A percentile compares a stretch with the other conserved stretches of the same genome.
Conservation (phyloP, 768 basidiomycete genomes). For the Termitomyces sp. region DNA sequence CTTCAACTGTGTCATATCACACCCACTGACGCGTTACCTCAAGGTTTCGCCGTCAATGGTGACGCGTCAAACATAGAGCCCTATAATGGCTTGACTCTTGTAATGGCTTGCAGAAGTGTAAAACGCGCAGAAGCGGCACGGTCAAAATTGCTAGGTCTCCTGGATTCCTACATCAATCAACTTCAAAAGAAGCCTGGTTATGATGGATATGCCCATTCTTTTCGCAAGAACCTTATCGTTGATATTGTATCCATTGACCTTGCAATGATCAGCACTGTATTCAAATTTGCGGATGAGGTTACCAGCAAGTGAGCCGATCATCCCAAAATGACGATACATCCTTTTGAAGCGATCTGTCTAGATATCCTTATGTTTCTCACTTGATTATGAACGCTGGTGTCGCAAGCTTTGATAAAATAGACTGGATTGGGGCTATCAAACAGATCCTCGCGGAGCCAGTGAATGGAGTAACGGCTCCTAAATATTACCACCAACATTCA, state of each 20-base stretch:
- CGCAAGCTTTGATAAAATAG: slow-evolving; percentile 50
- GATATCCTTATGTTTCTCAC: slow-evolving; percentile 80
- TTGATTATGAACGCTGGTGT: slow-evolving; percentile 80
- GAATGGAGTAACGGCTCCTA: slow-evolving; percentile 47
- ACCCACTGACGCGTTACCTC: slow-evolving; percentile 50
- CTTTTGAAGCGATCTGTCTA: slow-evolving; percentile 21
- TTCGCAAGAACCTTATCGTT: slow-evolving; percentile 57
- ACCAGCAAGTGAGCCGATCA: slow-evolving; percentile 41
- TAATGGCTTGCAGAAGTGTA: slow-evolving; percentile 75
- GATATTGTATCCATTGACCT: slow-evolving; percentile 66
- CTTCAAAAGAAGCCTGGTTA: slow-evolving; percentile 32
- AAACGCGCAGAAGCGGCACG: slow-evolving; percentile 62
- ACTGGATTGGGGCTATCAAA: slow-evolving; percentile 41
- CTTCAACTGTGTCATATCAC: slow-evolving; percentile 52
- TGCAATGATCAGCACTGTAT: slow-evolving; percentile 52
- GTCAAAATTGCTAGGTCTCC: slow-evolving; percentile 42
- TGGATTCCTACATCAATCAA: slow-evolving; percentile 51
- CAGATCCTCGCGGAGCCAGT: slow-evolving; percentile 48
- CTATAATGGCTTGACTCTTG: slow-evolving; percentile 61
- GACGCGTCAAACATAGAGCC: background rate
- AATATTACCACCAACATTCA: slow-evolving; percentile 50
- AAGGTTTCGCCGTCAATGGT: slow-evolving; percentile 26
- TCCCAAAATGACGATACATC: background rate
- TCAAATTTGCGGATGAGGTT: slow-evolving; percentile 57
- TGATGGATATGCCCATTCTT: slow-evolving; percentile 51